Evolutionary conservation across 202 grass and related monocot species (phyloP).

Genomic region (Saccharum hybrid): DNA sequence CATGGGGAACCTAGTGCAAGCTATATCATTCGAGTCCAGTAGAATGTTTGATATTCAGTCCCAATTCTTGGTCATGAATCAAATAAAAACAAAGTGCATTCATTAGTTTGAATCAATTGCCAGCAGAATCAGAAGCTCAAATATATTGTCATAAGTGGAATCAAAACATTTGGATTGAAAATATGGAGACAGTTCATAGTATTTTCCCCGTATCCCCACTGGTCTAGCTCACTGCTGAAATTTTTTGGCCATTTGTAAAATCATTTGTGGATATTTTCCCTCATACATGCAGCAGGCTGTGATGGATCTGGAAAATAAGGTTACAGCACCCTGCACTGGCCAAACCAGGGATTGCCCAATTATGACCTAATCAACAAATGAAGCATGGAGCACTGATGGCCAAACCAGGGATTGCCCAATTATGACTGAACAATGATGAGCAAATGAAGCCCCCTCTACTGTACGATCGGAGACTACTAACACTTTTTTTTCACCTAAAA

Average conservation of each 20-base stretch:
- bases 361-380: not conserved
- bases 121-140: not conserved
- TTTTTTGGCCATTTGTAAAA: not conserved
- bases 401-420: not conserved
- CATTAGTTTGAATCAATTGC: not conserved
- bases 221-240: not conserved
- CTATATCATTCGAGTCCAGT: constrained; percentile 14
- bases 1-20: not conserved
- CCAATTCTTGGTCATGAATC: not conserved
- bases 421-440: not conserved
- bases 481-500: not conserved
- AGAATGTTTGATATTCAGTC: not conserved
- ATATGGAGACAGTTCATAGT: not conserved
- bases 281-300: not conserved
- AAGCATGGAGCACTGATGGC: not conserved
- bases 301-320: not conserved
- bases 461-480: not conserved
- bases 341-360: no score
- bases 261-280: not conserved
- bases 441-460: not conserved
- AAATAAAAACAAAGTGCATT: constrained; percentile 27
- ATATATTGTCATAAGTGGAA: not conserved
- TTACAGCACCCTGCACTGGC: not conserved
- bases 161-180: not conserved
- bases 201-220: not conserved